These are phyloP conservation scores for Bryoglossum gracile DNA, from an alignment of 495 filamentous ascomycete genomes.

Conservation along the genomic window DNA sequence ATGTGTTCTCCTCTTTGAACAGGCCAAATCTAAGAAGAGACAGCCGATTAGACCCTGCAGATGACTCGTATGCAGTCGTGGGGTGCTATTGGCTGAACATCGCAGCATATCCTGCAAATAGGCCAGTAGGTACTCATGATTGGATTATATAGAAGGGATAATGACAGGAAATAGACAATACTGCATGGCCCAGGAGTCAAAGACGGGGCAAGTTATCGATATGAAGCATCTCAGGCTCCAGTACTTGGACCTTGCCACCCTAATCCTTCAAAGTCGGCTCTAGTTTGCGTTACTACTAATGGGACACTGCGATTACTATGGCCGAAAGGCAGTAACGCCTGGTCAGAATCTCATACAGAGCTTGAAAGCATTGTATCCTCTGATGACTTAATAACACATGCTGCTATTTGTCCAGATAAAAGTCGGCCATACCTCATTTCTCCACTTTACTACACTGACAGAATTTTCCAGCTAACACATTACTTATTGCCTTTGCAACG, in stretches of 20 bases:
- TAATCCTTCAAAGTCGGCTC: slow-evolving; percentile 52
- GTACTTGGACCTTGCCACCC: slow-evolving; percentile 63
- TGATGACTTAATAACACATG: slow-evolving; percentile 70
- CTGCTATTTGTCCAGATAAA: slow-evolving; percentile 66
- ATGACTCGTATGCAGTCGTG: slow-evolving; percentile 69
- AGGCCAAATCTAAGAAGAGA: slow-evolving; percentile 48
- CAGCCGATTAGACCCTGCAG: slow-evolving; percentile 52
- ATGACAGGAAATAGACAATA: slow-evolving; percentile 18
- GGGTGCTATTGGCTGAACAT: slow-evolving; percentile 76
- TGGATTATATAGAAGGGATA: slow-evolving; percentile 1
- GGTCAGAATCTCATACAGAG: slow-evolving; percentile 59
- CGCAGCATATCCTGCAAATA: slow-evolving; percentile 29
- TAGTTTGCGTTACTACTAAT: slow-evolving; percentile 63
- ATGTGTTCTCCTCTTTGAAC: slow-evolving; percentile 56
- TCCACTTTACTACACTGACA: slow-evolving; percentile 1
- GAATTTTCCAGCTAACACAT: slow-evolving; percentile 34
- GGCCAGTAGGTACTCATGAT: slow-evolving; percentile 36
- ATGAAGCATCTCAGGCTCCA: slow-evolving; percentile 40
- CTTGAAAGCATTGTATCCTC: slow-evolving; percentile 62
- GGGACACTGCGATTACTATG: slow-evolving; percentile 63
- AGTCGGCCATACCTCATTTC: slow-evolving; percentile 33
- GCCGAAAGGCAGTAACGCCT: slow-evolving; percentile 57
- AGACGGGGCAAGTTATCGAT: slow-evolving; percentile 36
- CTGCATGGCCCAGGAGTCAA: slow-evolving; percentile 39
- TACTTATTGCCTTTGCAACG: slow-evolving; percentile 60